Conservation (phyloP, 2,329 filamentous ascomycete species). For the Diaporthe sp. region DNA sequence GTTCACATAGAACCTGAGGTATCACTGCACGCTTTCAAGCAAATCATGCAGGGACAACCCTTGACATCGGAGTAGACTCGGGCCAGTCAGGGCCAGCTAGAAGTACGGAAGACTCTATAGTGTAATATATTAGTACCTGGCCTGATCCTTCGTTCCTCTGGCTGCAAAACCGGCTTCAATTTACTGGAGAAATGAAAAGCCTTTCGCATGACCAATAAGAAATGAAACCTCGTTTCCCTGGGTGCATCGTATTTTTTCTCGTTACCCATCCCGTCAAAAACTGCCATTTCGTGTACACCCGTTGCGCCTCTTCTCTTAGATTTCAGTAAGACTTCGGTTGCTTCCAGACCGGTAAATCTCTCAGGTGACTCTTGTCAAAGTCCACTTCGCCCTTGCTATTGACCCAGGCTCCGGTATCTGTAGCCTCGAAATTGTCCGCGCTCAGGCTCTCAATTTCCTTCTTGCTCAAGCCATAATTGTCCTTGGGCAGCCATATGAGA, state of each 20-base stretch:
- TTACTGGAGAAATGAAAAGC: not conserved
- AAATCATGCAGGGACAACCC: slow-evolving; percentile 36
- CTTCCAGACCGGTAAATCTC: slow-evolving; percentile 34
- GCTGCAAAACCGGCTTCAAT: not conserved
- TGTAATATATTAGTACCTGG: not conserved
- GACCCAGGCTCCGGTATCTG: slow-evolving; percentile 38
- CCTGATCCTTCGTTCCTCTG: not conserved
- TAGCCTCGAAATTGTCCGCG: slow-evolving; percentile 26
- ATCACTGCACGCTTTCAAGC: slow-evolving; percentile 34
- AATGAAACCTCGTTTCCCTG: not conserved
- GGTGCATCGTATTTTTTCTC: not conserved
- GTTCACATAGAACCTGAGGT: slow-evolving; percentile 30
- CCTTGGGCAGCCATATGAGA: slow-evolving; percentile 36
- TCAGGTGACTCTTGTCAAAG: slow-evolving; percentile 31
- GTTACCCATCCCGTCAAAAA: not conserved
- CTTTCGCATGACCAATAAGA: not conserved
- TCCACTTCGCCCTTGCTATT: slow-evolving; percentile 34
- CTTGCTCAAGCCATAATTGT: slow-evolving; percentile 37
- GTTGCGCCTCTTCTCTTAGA: not conserved
- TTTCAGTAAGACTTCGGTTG: slow-evolving; percentile 29
- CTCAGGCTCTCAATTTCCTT: slow-evolving; percentile 30
- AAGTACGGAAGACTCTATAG: not conserved
- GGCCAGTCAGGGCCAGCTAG: not conserved
- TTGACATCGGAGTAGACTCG: slow-evolving; percentile 13
- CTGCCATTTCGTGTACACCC: not conserved